Evolutionary conservation across 73 alveolate genomes (phyloP), one percentile per base, ranked within the genome.

Genomic region (Paramecium bursaria): DNA sequence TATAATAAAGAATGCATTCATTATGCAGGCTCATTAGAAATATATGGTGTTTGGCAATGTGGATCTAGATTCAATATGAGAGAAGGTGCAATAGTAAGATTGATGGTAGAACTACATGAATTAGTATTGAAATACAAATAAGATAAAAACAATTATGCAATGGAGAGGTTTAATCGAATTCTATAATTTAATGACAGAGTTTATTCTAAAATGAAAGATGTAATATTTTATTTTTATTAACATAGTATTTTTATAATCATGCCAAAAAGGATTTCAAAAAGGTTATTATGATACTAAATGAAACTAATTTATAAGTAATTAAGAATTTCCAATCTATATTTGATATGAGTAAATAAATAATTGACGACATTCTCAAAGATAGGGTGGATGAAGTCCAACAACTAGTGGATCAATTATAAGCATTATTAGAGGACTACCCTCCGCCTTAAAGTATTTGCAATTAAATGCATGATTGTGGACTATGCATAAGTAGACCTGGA

Each of bases 1-100:
- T 67, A 67, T 67, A 67, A 67, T 67, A 67, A 47, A 67, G 82
- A 67, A 25, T 67, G 82, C 48, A 67, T 67, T 19, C 82, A 67
- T 67, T 67, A 67, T 67, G 82, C 60, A 35, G 82, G 82, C n/a
- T 31, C 53, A 0, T 39, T 67, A 19, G 82, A 67, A 27, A 67
- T 67, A 3, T 67, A 30, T 39, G 82, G 82, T 13, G 42, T 67
- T 0, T 67, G 82, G 82, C 27, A 67, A 14, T 67, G 82, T 67
- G 82, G 82, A 11, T 67, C 82, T 0, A 33, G 82, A 42, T 25
- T 15, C 14, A 5, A 67, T 13, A 39, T 67, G 27, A 39, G 60
- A 35, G 14, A 42, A 15, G 82, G 82, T 17, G 82, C 82, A 1
- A 47, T 67, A 21, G 7, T 67, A 14, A 31, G 82, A 19, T 67